Evolutionary conservation across 1,139 yeast genomes (phyloP).

Genomic region (Saccharomyces hybrid): DNA sequence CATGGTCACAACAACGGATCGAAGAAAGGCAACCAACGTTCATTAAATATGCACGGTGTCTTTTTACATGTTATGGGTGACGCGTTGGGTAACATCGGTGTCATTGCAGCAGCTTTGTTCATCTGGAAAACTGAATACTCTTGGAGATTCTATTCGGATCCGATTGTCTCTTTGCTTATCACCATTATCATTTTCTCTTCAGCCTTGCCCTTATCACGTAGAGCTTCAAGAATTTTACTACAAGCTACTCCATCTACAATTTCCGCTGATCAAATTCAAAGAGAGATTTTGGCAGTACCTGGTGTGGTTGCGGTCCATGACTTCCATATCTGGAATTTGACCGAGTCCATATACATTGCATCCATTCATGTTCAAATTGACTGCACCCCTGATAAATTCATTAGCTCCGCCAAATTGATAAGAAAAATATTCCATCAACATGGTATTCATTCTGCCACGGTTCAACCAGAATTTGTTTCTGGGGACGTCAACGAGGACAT

Average conservation of each 20-base stretch:
- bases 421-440: constrained; percentile 72
- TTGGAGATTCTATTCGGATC: constrained; percentile 86
- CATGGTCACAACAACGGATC: constrained; percentile 20
- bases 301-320: constrained; percentile 86
- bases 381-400: constrained; percentile 56
- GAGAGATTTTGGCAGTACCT: constrained; percentile 55
- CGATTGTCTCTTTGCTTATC: constrained; percentile 73
- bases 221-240: constrained; percentile 76
- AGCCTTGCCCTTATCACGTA: constrained; percentile 82
- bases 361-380: constrained; percentile 78
- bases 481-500: constrained; percentile 26
- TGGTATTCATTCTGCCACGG: constrained; percentile 90
- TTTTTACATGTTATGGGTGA: constrained; percentile 93
- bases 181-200: constrained; percentile 84
- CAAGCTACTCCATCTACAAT: constrained; percentile 88
- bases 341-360: constrained; percentile 81
- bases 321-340: constrained; percentile 92
- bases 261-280: constrained; percentile 65
- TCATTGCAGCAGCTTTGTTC: constrained; percentile 77
- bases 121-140: constrained; percentile 89
- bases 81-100: constrained; percentile 93
- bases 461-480: constrained; percentile 74
- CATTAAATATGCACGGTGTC: constrained; percentile 95
- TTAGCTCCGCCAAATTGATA: constrained; percentile 66
- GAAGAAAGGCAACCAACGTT: constrained; percentile 36